phyloP scores from a whole-genome alignment of 1,284 basidiomycete genomes.

The Ustanciosporium gigantosporum region DNA sequence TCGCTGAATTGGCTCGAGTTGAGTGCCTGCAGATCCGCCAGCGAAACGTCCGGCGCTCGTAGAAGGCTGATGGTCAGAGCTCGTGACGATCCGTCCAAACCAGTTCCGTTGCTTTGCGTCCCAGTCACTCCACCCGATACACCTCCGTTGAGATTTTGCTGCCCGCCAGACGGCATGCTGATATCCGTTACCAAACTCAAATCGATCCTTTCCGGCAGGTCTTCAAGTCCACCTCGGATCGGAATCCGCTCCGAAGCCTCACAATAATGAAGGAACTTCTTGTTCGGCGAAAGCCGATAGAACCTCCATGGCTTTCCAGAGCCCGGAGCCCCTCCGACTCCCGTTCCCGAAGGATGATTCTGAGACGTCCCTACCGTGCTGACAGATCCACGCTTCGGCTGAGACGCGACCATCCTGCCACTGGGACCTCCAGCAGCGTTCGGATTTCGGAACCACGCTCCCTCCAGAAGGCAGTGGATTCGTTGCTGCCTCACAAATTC shows the following conservation, averaged over 20 bases:
- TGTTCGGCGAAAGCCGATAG: slow-evolving; percentile 64
- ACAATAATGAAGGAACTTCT: slow-evolving; percentile 79
- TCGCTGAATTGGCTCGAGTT: slow-evolving; percentile 85
- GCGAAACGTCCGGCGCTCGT: slow-evolving; percentile 61
- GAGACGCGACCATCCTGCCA: not conserved
- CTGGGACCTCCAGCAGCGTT: not conserved
- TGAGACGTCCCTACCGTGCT: slow-evolving; percentile 23
- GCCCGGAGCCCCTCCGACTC: slow-evolving; percentile 1
- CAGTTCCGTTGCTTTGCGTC: not conserved
- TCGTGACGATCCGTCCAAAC: not conserved
- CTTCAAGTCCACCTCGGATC: slow-evolving; percentile 78
- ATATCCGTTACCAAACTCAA: slow-evolving; percentile 59
- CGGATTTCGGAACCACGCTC: slow-evolving; percentile 83
- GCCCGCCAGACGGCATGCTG: slow-evolving; percentile 1
- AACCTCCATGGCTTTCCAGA: slow-evolving; percentile 56
- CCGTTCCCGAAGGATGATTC: slow-evolving; percentile 1
- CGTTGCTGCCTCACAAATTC: slow-evolving; percentile 90
- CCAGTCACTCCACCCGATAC: not conserved
- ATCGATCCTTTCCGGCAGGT: slow-evolving; percentile 72
- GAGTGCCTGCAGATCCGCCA: slow-evolving; percentile 84
- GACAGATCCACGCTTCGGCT: slow-evolving; percentile 12
- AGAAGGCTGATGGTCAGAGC: slow-evolving; percentile 41
- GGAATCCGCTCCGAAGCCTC: slow-evolving; percentile 77
- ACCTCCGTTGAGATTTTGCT: slow-evolving; percentile 4
- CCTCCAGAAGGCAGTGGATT: slow-evolving; percentile 81